These are phyloP conservation scores for Fragilaria crotonensis DNA, from an alignment of 108 stramenopile genomes.

Conservation along the genomic window DNA sequence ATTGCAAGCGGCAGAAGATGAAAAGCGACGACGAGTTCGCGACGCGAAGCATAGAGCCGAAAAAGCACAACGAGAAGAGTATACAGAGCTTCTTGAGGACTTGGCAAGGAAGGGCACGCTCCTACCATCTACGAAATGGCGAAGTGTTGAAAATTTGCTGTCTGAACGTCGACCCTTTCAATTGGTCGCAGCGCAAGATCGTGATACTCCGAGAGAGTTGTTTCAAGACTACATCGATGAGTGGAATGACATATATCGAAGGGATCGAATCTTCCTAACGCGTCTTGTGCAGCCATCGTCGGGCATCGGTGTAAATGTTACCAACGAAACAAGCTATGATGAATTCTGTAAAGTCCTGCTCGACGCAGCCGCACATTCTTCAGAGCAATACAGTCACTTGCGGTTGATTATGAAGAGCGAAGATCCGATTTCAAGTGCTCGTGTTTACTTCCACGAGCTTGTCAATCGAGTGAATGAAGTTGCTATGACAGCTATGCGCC, in stretches of 20 bases:
- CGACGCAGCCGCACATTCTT: constrained; percentile 37
- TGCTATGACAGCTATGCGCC: background rate
- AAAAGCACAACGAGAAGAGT: constrained; percentile 74
- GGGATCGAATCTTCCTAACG: constrained; percentile 43
- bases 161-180: constrained; percentile 33
- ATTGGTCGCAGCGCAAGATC: constrained; percentile 50
- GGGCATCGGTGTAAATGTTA: constrained; percentile 27
- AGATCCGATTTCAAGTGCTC: constrained; percentile 59
- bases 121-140: constrained; percentile 46
- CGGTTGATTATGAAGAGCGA: constrained; percentile 42
- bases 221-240: constrained; percentile 74
- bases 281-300: constrained; percentile 25
- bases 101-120: constrained; percentile 50
- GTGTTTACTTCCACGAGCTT: constrained; percentile 57
- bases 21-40: constrained; percentile 65
- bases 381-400: constrained; percentile 45
- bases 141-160: constrained; percentile 45
- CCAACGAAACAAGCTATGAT: constrained; percentile 25
- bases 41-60: constrained; percentile 68
- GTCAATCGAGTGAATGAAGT: constrained; percentile 1
- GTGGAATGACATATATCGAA: constrained; percentile 58
- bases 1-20: constrained; percentile 68
- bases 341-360: constrained; percentile 46
- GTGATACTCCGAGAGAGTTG: constrained; percentile 58
- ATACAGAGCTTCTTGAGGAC: constrained; percentile 24